Base-by-base conservation (phyloP, 202 grass and related monocot species). In the Saccharum hybrid region DNA sequence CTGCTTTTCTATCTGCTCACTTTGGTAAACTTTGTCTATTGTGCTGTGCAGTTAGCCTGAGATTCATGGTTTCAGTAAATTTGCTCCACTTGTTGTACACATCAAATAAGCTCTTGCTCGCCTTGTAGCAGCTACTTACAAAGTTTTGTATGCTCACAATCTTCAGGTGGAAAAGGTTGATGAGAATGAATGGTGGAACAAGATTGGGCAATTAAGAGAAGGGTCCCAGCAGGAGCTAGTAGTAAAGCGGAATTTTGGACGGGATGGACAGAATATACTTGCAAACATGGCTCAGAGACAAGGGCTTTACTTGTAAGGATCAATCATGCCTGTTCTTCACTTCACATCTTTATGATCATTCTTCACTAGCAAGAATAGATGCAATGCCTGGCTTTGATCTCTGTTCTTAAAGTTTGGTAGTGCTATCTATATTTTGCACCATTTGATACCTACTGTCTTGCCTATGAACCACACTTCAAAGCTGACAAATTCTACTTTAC, bases 231-330 rank as follows among this genome's bases (percentile, higher is more conserved):
- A 88, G 85, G 96, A 95, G 78, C 67, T 98, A 74, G 85, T 98
- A 57, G 87, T 98, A 34, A 98, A 93, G 83, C 72, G 38, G 14
- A 91, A 93, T 90, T 90, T 98, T 23, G 96, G 96, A 48, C 92
- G 92, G 30, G 96, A 95, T 87, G 92, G 89, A 78, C 96, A 98
- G 56, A 91, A 93, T 63, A 79, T 79, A 77, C 87, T 98, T 62
- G 88, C 90, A 81, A 63, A 92, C 77, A 98, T 98, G 91, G 91
- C 92, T 77, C 90, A 84, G 18, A 88, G 71, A 79, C 87, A 93
- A 62, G 92, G 92, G 68, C 75, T 98, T 67, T 87, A 98, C 85
- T 98, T 98, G 96, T 98, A 98, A 82, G 91, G 60, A 68, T 83
- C 39, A 3, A 60, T 60, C 46, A 63, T 75, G 8, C 63, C 6